Evolutionary conservation across 306 rosid genomes (phyloP).

Genomic region (Citrullus colocynthis): DNA sequence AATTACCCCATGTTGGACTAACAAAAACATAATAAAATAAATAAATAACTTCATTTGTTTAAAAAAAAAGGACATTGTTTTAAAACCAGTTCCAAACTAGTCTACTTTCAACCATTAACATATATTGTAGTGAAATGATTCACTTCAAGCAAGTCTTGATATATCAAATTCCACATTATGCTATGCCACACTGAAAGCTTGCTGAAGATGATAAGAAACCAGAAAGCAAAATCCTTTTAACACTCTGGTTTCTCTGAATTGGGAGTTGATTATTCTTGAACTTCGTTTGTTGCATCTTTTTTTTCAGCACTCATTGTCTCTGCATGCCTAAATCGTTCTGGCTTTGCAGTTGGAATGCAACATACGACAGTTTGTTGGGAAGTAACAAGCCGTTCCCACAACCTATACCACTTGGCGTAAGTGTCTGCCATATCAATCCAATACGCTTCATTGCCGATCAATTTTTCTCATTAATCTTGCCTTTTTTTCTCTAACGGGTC

Average conservation of each 20-base stretch:
- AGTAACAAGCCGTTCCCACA: conserved; percentile 82
- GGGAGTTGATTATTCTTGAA: conserved; percentile 22
- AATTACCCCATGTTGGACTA: too few relatives aligned
- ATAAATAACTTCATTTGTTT: background rate
- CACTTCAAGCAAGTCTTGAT: background rate
- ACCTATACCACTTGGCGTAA: conserved; percentile 69
- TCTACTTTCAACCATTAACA: background rate
- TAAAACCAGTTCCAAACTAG: background rate
- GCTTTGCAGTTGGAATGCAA: conserved; percentile 89
- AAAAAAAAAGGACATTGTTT: background rate
- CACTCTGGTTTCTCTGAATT: conserved; percentile 7
- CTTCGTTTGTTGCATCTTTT: conserved; percentile 13
- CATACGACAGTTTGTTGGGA: conserved; percentile 72
- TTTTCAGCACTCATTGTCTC: conserved; percentile 50
- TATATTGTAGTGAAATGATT: background rate
- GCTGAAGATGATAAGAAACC: background rate
- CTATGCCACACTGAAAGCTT: background rate
- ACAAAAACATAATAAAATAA: too few relatives aligned
- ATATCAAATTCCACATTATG: background rate
- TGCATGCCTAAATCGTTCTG: conserved; percentile 37
- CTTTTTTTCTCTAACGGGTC: background rate
- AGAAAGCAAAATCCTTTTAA: background rate
- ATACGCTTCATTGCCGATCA: background rate
- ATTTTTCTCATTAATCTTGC: background rate
- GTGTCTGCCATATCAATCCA: conserved; percentile 9